Evolutionary conservation across 2,329 filamentous ascomycete species (phyloP).

Genomic region (Venturia carpophila): DNA sequence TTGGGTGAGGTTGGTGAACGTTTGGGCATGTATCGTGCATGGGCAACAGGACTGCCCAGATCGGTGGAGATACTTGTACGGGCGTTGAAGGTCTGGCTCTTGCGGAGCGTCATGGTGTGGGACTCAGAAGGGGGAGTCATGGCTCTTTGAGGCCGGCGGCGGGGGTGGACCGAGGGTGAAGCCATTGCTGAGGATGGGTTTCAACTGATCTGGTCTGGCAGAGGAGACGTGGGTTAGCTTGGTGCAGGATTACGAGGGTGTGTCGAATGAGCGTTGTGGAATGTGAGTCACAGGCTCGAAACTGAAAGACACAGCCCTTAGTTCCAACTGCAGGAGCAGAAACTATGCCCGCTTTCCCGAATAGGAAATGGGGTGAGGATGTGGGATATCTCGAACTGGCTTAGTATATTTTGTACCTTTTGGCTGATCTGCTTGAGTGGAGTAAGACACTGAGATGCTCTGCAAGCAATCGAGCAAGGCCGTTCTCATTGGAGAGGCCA

Average conservation of each 20-base stretch:
- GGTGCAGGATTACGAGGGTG: constrained; percentile 7
- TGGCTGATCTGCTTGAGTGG: background rate
- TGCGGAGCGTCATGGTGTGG: constrained; percentile 30
- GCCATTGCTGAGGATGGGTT: constrained; percentile 15
- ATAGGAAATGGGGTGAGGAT: constrained; percentile 7
- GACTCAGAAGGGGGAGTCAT: constrained; percentile 12
- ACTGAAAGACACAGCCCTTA: constrained; percentile 8
- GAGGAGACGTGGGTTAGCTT: constrained; percentile 14
- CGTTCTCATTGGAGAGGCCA: background rate
- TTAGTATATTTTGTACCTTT: background rate
- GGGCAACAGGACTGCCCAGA: constrained; percentile 32
- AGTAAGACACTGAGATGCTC: background rate
- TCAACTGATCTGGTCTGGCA: constrained; percentile 16
- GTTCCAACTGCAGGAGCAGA: background rate
- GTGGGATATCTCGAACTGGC: background rate
- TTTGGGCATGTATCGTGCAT: constrained; percentile 36
- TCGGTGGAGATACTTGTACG: constrained; percentile 32
- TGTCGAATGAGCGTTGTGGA: background rate
- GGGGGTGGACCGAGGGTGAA: constrained; percentile 15
- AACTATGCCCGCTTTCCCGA: constrained; percentile 3
- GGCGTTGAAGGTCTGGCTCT: constrained; percentile 43
- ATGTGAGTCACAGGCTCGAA: constrained; percentile 11
- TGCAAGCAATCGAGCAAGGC: background rate
- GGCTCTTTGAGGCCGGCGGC: constrained; percentile 17
- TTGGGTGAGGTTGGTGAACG: constrained; percentile 44